These are phyloP conservation scores for Lojkania enalia DNA, from an alignment of 2,329 filamentous ascomycete genomes.

Conservation along the genomic window DNA sequence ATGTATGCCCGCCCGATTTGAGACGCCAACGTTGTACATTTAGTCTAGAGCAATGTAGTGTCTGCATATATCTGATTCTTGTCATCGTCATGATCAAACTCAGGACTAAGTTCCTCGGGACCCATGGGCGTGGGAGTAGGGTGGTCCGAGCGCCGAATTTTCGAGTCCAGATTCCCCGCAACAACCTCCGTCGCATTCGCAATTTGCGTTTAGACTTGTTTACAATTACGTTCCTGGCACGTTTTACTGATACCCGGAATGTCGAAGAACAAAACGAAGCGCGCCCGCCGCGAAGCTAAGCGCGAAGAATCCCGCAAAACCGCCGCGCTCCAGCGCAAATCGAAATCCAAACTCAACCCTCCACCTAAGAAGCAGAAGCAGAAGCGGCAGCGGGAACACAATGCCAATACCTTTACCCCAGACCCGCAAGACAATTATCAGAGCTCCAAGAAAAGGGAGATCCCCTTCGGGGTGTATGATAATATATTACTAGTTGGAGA, in stretches of 20 bases:
- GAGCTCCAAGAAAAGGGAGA: conserved; percentile 52
- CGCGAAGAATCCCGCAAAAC: conserved; percentile 36
- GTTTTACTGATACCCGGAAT: too few relatives aligned
- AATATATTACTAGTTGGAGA: conserved; percentile 77
- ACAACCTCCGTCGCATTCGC: too few relatives aligned
- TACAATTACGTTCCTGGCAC: too few relatives aligned
- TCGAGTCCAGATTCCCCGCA: too few relatives aligned
- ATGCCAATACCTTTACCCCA: too few relatives aligned
- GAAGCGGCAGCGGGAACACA: too few relatives aligned
- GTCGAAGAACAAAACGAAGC: conserved; percentile 42
- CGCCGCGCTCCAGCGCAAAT: conserved; percentile 29
- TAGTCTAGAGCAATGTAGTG: conserved; percentile 39
- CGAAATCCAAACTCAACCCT: conserved; percentile 1
- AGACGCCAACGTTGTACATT: conserved; percentile 32
- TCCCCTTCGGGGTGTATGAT: conserved; percentile 70
- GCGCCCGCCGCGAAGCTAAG: conserved; percentile 38
- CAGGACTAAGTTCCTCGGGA: too few relatives aligned
- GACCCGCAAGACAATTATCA: conserved; percentile 13
- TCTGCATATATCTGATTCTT: conserved; percentile 18
- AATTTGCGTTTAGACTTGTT: too few relatives aligned
- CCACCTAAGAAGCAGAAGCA: neutral
- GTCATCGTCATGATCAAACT: neutral
- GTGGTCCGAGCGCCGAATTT: too few relatives aligned
- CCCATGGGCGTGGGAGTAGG: too few relatives aligned
- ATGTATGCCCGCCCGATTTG: neutral